These are phyloP conservation scores for Macrolepiota albuminosa DNA, from an alignment of 768 basidiomycete genomes.

Conservation along the genomic window DNA sequence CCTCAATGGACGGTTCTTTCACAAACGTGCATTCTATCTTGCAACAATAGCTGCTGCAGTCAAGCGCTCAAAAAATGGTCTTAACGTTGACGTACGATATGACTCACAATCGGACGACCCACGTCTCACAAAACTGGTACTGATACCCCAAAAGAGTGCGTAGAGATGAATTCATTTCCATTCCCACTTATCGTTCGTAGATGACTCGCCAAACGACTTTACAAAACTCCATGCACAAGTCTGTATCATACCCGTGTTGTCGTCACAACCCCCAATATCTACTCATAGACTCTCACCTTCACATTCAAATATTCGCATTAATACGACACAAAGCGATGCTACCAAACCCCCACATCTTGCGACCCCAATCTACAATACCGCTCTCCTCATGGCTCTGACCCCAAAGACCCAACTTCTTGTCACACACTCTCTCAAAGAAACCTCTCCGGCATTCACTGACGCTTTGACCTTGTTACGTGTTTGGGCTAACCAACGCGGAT, in stretches of 20 bases:
- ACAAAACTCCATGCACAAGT: conserved; percentile 67
- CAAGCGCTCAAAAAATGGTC: conserved; percentile 33
- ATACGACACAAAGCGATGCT: conserved; percentile 17
- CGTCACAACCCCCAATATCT: conserved; percentile 57
- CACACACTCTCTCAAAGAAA: conserved; percentile 48
- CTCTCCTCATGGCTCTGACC: conserved; percentile 50
- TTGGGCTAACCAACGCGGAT: conserved; percentile 89
- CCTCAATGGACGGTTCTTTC: conserved; percentile 82
- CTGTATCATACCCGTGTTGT: conserved; percentile 67
- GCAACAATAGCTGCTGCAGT: conserved; percentile 70
- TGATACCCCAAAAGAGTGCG: conserved; percentile 52
- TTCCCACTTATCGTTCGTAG: conserved; percentile 28
- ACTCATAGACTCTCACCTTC: conserved; percentile 67
- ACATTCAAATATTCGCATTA: conserved; percentile 52
- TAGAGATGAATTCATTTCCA: conserved; percentile 19
- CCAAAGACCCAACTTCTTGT: conserved; percentile 50
- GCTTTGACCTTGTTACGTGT: conserved; percentile 77
- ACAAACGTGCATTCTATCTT: conserved; percentile 89
- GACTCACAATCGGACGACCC: conserved; percentile 56
- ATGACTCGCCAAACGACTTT: conserved; percentile 50
- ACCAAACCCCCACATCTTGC: conserved; percentile 29
- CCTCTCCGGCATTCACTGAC: conserved; percentile 61
- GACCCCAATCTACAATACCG: conserved; percentile 79
- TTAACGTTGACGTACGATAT: conserved; percentile 59
- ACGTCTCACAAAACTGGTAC: conserved; percentile 59